Base-by-base conservation (phyloP, 1,284 basidiomycete genomes). In the Bjerkandera adusta region DNA sequence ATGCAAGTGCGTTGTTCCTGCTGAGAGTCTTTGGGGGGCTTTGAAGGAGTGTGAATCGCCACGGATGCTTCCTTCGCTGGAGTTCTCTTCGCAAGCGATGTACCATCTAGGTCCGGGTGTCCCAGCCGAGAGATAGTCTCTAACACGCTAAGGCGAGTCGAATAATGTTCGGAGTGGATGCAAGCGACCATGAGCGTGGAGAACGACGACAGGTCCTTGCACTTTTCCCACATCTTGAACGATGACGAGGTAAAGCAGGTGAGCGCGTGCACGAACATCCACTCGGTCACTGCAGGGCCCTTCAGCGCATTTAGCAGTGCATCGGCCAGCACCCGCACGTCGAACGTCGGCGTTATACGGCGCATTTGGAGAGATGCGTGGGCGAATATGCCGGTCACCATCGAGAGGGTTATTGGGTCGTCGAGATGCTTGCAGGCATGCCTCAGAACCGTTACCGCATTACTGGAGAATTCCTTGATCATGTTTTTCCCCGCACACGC, bases 181-280 rank as follows among this genome's bases (percentile, higher is more conserved):
- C 34, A 30, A 12, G 51, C 48, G 35, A 38, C 27, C 36, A 16
- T 26, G 22, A 43, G 32, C 6, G 39, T 47, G 16, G 24, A 35
- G 25, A 46, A 40, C 10, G 51, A 47, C 4, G 35, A 35, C 10
- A 47, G 39, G 27, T 37, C 20, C 6, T 30, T 27, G 36, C 45
- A 49, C 4, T 36, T 16, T 2, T 32, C 12, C 11, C 12, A 8
- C 15, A 29, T 32, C 15, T 43, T 35, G 24, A 24, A 21, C 12
- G 33, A 6, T 3, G 16, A 13, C 12, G 36, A 24, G 18, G 12
- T 36, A 26, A 53, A 29, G 30, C 49, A 43, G 12, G 18, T 5
- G 6, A 48, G n/a, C 0, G 44, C 51, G 44, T 49, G 51, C 13
- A 33, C 36, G 16, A 49, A 47, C 36, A 49, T 39, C 37, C 21